phyloP scores from a whole-genome alignment of 2,329 filamentous ascomycete genomes.

The Emergomyces pasteurianus region DNA sequence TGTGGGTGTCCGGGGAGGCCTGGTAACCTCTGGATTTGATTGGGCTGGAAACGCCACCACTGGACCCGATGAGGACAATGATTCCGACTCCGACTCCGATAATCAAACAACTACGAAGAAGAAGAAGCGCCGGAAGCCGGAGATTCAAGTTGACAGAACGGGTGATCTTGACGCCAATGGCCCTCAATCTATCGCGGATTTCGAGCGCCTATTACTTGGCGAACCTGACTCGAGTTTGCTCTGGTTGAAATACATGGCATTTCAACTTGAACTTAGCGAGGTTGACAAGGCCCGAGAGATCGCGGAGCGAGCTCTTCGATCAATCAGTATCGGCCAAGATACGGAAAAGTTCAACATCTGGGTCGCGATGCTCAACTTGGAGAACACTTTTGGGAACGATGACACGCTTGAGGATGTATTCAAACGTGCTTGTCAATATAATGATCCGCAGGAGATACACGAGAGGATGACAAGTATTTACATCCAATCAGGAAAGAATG shows the following conservation, averaged over 20 bases:
- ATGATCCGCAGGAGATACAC: constrained; percentile 80
- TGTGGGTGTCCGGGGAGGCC: constrained; percentile 34
- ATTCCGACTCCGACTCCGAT: constrained; percentile 40
- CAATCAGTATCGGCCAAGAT: constrained; percentile 83
- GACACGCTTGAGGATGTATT: constrained; percentile 76
- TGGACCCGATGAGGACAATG: constrained; percentile 29
- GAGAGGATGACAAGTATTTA: constrained; percentile 87
- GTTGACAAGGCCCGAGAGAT: constrained; percentile 77
- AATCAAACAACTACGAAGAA: constrained; percentile 35
- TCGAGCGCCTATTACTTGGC: constrained; percentile 81
- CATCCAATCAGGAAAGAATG: constrained; percentile 76
- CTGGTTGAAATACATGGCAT: constrained; percentile 98
- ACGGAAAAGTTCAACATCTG: constrained; percentile 90
- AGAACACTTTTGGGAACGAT: constrained; percentile 78
- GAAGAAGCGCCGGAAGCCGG: constrained; percentile 62
- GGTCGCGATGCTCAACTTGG: constrained; percentile 88
- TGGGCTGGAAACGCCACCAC: constrained; percentile 60
- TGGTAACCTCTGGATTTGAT: constrained; percentile 69
- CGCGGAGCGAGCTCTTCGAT: constrained; percentile 78
- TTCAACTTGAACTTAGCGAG: constrained; percentile 87
- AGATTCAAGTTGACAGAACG: constrained; percentile 76
- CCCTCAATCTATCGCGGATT: constrained; percentile 82
- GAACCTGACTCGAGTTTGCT: constrained; percentile 86
- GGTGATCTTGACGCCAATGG: constrained; percentile 83
- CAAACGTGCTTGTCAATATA: constrained; percentile 85